Conservation (phyloP, 2,329 filamentous ascomycete species). For the Claviceps fusiformis region DNA sequence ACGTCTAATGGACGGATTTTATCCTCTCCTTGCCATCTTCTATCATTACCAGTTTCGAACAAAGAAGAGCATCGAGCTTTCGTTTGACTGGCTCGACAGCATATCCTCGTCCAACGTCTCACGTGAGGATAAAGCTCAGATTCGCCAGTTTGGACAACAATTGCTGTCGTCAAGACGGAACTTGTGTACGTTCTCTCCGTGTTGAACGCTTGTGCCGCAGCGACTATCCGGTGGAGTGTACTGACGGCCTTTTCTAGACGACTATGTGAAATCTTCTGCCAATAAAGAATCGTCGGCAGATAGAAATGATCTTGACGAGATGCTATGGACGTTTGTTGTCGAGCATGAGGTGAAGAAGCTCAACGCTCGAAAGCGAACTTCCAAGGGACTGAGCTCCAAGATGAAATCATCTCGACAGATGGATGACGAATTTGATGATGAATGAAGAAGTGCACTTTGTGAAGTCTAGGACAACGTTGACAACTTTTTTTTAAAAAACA, state of each 20-base stretch:
- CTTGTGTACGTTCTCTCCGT: constrained; percentile 19
- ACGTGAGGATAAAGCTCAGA: constrained; percentile 13
- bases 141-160: constrained; percentile 17
- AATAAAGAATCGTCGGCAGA: constrained; percentile 12
- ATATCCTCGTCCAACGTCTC: constrained; percentile 13
- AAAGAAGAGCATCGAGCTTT: constrained; percentile 26
- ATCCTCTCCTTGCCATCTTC: constrained; percentile 25
- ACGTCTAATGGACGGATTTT: constrained; percentile 20
- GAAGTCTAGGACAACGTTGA: background rate
- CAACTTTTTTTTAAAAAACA: no score
- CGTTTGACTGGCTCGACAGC: constrained; percentile 24
- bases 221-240: background rate
- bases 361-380: constrained; percentile 18
- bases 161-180: constrained; percentile 21
- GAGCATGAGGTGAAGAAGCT: constrained; percentile 27
- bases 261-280: constrained; percentile 12
- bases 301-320: constrained; percentile 6
- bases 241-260: background rate
- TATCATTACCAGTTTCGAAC: constrained; percentile 28
- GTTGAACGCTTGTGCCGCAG: background rate
- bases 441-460: constrained; percentile 7
- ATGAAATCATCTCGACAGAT: constrained; percentile 9
- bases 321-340: constrained; percentile 22
- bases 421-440: constrained; percentile 11
- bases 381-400: constrained; percentile 14